A percentile compares a stretch with the other conserved stretches of the same genome.
Evolutionary conservation across 2,329 filamentous ascomycete species (phyloP).

Genomic region (Drechslerella coelobrocha): DNA sequence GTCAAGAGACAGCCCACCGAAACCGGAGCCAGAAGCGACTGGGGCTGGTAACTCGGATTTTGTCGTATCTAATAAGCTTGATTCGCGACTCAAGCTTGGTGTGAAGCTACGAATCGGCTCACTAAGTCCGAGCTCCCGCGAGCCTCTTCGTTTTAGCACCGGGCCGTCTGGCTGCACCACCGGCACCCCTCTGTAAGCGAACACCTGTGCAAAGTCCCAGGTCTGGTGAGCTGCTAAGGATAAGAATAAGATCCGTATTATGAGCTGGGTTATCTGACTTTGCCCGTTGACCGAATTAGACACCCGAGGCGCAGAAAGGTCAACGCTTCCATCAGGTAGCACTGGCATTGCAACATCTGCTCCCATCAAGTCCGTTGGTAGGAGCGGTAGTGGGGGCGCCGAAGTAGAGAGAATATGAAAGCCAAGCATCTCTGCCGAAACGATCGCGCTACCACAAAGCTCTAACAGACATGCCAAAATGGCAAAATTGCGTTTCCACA

Average conservation of each 20-base stretch:
- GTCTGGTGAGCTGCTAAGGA: slow-evolving; percentile 42
- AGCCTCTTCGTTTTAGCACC: slow-evolving; percentile 12
- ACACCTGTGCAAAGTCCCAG: slow-evolving; percentile 35
- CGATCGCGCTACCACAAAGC: slow-evolving; percentile 9
- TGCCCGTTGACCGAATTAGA: not conserved
- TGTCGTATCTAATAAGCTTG: slow-evolving; percentile 3
- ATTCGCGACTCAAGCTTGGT: slow-evolving; percentile 6
- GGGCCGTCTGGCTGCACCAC: slow-evolving; percentile 12
- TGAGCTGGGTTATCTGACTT: slow-evolving; percentile 22
- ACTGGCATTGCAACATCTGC: slow-evolving; percentile 30
- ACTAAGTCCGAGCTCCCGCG: slow-evolving; percentile 30
- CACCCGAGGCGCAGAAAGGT: slow-evolving; percentile 1
- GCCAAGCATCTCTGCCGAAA: slow-evolving; percentile 32
- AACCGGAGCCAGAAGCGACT: not conserved
- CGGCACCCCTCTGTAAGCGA: slow-evolving; percentile 27
- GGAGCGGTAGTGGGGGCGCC: not conserved
- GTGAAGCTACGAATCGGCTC: slow-evolving; percentile 26
- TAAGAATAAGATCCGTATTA: slow-evolving; percentile 34
- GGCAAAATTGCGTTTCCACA: slow-evolving; percentile 31
- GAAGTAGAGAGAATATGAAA: slow-evolving; percentile 6
- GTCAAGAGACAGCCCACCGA: slow-evolving; percentile 44
- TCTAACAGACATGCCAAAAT: slow-evolving; percentile 37
- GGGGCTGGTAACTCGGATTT: slow-evolving; percentile 14
- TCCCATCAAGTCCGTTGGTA: slow-evolving; percentile 8
- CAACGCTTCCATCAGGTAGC: slow-evolving; percentile 16